Evolutionary conservation across 305 asterid genomes (phyloP).

Genomic region (Rubia tinctorum): DNA sequence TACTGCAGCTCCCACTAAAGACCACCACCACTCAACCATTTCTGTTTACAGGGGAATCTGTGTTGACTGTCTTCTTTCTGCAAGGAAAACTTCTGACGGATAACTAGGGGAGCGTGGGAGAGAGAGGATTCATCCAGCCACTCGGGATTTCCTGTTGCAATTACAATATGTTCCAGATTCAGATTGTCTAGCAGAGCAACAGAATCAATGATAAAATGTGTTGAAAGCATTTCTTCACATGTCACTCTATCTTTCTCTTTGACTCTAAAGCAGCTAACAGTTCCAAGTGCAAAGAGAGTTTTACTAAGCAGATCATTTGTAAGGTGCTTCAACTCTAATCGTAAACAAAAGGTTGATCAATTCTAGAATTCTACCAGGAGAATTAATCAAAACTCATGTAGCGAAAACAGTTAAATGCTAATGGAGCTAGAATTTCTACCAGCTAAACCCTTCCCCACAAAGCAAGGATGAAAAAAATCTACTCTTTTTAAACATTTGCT

Average conservation of each 20-base stretch:
- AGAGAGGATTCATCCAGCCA: no score
- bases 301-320: neutral
- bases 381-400: neutral
- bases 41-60: neutral
- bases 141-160: neutral
- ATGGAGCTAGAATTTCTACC: neutral
- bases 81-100: neutral
- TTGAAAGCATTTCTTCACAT: neutral
- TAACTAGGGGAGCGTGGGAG: neutral
- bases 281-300: neutral
- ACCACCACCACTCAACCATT: constrained; percentile 97
- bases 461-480: neutral
- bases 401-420: neutral
- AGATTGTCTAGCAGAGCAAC: neutral
- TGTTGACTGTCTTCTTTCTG: neutral
- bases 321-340: neutral
- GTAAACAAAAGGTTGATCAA: neutral
- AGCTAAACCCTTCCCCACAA: neutral
- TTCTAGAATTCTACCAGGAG: neutral
- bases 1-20: constrained; percentile 71
- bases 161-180: neutral
- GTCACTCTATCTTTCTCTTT: neutral
- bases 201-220: neutral
- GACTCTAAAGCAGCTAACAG: neutral
- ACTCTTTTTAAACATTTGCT: neutral